Base-by-base conservation (phyloP, 345 rosid species). In the Populus deltoides region DNA sequence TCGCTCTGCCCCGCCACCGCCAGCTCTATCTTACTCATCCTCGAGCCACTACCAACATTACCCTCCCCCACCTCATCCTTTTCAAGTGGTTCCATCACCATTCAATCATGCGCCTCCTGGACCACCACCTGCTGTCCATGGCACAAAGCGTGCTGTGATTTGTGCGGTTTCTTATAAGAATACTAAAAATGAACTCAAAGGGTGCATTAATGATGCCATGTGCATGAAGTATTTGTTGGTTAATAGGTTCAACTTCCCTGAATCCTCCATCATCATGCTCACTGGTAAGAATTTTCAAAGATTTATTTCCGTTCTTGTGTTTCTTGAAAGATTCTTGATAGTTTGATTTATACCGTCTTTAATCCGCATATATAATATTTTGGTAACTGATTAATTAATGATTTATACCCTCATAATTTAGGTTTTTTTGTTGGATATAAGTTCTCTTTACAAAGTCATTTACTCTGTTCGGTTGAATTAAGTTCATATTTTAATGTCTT, bases 221-320 rank as follows among this genome's bases (percentile, higher is more conserved):
- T 94, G 93, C 80, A 94, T 94, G 95, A 93, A 94, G 86, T 93
- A 81, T 86, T 75, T 94, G 92, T 62, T 94, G 89, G 80, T 91
- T 77, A 90, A 89, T 53, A 91, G 85, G 53, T 94, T 93, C 86
- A 82, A 82, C 10, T 93, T 94, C 83, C 98, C 94, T 0, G 98
- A 92, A 77, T 89, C 98, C 25, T 90, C 91, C 85, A 89, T 94
- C 80, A 67, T 93, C 74, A 85, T 92, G 89, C 98, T 94, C 75
- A 89, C 90, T 1, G 99, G 93, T 90, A 84, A 31, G 27, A 24
- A 29, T 35, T 53, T 25, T 22, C 20, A 6, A 15, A 47, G 10
- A 47, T 47, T 47, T 15, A 13, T 47, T 39, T 43, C n/a, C 10
- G 15, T 62, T 25, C 29, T 24, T 69, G 39, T 6, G 29, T 49